A percentile compares a stretch with the other conserved stretches of the same genome.
Conservation (phyloP, 75 land plant species). For the Picea sitchensis region DNA sequence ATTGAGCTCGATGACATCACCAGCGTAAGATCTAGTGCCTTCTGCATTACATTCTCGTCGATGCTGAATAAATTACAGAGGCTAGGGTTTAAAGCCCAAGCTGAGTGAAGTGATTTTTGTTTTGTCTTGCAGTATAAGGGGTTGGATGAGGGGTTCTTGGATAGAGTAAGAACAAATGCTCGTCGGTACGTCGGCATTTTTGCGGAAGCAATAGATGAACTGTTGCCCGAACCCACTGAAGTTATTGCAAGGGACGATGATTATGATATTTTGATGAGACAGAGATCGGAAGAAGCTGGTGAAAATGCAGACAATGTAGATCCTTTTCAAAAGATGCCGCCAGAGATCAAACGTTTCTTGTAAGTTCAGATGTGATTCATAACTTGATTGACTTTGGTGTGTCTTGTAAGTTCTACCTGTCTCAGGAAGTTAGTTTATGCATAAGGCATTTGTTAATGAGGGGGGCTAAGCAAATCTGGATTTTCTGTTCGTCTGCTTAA, state of each 20-base stretch:
- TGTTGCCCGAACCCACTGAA: constrained; percentile 92
- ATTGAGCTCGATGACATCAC: constrained; percentile 78
- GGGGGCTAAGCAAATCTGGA: no score
- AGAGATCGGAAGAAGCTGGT: constrained; percentile 66
- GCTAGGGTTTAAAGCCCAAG: not conserved
- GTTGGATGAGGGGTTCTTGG: constrained; percentile 64
- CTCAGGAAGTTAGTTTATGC: no score
- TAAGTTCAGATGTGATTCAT: constrained; percentile 27
- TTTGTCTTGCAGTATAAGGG: constrained; percentile 53
- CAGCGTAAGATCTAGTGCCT: constrained; percentile 26
- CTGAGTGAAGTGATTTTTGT: not conserved
- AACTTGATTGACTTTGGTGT: no score
- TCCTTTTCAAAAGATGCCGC: constrained; percentile 77
- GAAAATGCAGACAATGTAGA: constrained; percentile 69
- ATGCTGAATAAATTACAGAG: not conserved
- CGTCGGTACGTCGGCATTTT: constrained; percentile 78
- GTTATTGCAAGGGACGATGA: constrained; percentile 74
- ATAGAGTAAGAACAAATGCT: constrained; percentile 74
- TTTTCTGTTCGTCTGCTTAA: no score
- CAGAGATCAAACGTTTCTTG: constrained; percentile 92
- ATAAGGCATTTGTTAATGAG: no score
- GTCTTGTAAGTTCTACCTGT: no score
- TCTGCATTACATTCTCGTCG: not conserved
- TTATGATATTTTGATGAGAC: constrained; percentile 87
- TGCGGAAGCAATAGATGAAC: constrained; percentile 81